phyloP scores from a whole-genome alignment of 208 protist genomes.

The Leishmania major region DNA sequence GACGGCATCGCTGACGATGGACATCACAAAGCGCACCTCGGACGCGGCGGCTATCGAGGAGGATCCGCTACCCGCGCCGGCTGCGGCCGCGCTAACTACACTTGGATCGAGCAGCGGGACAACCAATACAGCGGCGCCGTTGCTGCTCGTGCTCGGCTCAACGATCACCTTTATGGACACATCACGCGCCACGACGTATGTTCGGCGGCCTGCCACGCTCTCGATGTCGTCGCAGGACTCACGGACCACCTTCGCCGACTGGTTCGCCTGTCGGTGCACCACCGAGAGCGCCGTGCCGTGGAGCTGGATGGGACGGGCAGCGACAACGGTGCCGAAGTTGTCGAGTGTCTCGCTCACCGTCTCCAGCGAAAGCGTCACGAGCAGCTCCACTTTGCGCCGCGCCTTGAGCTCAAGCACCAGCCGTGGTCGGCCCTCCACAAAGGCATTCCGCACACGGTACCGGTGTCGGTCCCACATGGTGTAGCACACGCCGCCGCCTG shows the following conservation, averaged over 20 bases:
- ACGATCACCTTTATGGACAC: conserved; percentile 53
- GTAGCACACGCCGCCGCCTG: conserved; percentile 73
- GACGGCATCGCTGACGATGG: conserved; percentile 24
- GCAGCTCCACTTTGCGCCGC: conserved; percentile 33
- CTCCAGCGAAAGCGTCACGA: conserved; percentile 43
- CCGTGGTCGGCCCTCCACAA: conserved; percentile 33
- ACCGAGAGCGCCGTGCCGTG: conserved; percentile 33
- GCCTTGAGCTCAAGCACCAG: conserved; percentile 51
- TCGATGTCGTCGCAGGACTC: conserved; percentile 52
- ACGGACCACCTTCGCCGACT: conserved; percentile 28
- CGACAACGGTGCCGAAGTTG: conserved; percentile 26
- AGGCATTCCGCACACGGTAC: conserved; percentile 49
- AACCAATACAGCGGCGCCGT: conserved; percentile 12
- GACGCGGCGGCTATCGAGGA: neutral
- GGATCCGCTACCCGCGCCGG: neutral
- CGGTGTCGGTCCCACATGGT: conserved; percentile 40
- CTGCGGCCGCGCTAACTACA: neutral
- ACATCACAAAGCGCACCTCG: conserved; percentile 36
- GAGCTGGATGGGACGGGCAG: conserved; percentile 17
- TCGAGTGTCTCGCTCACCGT: conserved; percentile 32
- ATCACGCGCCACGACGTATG: conserved; percentile 37
- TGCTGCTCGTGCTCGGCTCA: conserved; percentile 14
- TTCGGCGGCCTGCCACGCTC: conserved; percentile 21
- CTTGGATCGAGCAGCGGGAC: conserved; percentile 49
- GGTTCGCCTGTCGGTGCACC: conserved; percentile 14